Conservation (phyloP, 495 filamentous ascomycete species). For the Trichoderma parareesei region DNA sequence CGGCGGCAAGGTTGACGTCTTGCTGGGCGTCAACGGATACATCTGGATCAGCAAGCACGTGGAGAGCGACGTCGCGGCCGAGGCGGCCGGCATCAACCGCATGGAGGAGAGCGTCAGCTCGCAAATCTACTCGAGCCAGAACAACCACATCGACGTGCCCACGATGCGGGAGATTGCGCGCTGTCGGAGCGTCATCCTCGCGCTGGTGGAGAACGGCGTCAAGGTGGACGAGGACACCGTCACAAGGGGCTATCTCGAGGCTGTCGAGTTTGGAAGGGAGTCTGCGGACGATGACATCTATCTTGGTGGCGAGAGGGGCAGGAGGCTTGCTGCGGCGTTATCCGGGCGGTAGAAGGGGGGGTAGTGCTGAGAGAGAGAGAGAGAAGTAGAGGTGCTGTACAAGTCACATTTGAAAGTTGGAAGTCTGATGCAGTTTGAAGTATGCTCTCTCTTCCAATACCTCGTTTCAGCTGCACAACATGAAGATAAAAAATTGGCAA, state of each 20-base stretch:
- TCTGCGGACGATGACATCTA: slow-evolving; percentile 47
- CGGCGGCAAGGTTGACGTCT: slow-evolving; percentile 70
- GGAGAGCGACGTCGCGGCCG: slow-evolving; percentile 35
- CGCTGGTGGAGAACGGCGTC: slow-evolving; percentile 70
- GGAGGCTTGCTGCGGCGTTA: slow-evolving; percentile 54
- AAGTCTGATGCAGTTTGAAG: too few relatives aligned
- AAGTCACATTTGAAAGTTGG: too few relatives aligned
- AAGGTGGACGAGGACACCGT: slow-evolving; percentile 91
- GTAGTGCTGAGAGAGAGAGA: too few relatives aligned
- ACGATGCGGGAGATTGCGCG: slow-evolving; percentile 85
- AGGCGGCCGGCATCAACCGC: slow-evolving; percentile 54
- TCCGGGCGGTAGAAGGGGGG: slow-evolving; percentile 37
- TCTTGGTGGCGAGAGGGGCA: slow-evolving; percentile 64
- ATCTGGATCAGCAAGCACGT: slow-evolving; percentile 85
- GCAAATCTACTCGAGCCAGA: slow-evolving; percentile 80
- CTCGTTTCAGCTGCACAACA: too few relatives aligned
- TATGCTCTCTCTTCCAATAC: too few relatives aligned
- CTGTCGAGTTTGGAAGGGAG: slow-evolving; percentile 61
- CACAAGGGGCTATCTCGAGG: slow-evolving; percentile 69
- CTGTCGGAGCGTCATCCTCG: slow-evolving; percentile 66
- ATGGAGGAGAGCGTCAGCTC: slow-evolving; percentile 69
- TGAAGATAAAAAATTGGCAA: too few relatives aligned
- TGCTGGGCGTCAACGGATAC: slow-evolving; percentile 91
- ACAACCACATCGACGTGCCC: slow-evolving; percentile 65
- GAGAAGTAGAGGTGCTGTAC: background rate